Evolutionary conservation across 1,284 basidiomycete species (phyloP), one percentile per base, ranked within the genome.

Genomic region (Trichosporon sp.): DNA sequence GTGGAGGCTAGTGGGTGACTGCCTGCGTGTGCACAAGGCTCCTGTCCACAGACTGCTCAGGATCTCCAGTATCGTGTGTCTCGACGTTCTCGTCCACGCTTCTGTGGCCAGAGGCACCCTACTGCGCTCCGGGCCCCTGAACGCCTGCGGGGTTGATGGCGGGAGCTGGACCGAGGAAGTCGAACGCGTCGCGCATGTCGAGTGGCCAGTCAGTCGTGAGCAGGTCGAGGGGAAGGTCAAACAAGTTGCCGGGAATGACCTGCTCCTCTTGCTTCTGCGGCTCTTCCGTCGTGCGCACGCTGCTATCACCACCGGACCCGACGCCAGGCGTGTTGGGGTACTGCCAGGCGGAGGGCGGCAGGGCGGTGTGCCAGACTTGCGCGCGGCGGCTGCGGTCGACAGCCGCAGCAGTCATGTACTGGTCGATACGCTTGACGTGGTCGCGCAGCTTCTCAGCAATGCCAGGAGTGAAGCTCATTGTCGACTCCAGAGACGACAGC

Each of bases 171-270:
- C 75, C 76, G 35, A 81, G 69, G 56, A 79, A 78, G 70, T 80
- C 79, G 67, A 81, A 81, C 32, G 77, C 77, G 32, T 78, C 75
- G 26, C 75, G 74, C 59, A 79, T 76, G 65, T 78, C 78, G 65
- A 80, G 78, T 10, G 80, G 79, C 77, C 78, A 79, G 66, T 79
- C 77, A 35, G 70, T 19, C 59, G 59, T 35, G 48, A 79, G 73
- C 10, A 99, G 72, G 67, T 78, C 76, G 40, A 75, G 75, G 5
- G 77, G 76, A 3, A 80, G 69, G 66, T 74, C 73, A 67, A 78
- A 72, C 66, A 77, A 37, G 38, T 66, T 32, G 12, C 61, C 61
- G 4, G 66, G 19, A 11, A 67, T 67, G 51, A 38, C 10, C 37
- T 67, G 65, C 12, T 48, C 65, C 31, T 66, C 51, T 12, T 35